These are phyloP conservation scores for Citrullus colocynthis DNA, from an alignment of 306 rosid species.

Conservation along the genomic window DNA sequence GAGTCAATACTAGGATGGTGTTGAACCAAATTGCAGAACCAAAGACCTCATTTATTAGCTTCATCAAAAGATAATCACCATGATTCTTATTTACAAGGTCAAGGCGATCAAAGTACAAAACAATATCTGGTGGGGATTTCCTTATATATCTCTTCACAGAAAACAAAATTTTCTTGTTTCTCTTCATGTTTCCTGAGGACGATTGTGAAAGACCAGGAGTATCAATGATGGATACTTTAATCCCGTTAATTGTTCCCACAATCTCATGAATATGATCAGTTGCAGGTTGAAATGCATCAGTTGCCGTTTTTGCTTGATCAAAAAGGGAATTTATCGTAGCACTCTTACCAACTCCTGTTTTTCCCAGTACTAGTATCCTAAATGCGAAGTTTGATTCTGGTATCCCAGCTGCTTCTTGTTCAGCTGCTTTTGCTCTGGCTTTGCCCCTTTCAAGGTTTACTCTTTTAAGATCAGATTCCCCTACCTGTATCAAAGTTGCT, in stretches of 20 bases:
- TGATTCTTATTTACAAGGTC: slow-evolving; percentile 42
- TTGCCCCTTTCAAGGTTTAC: slow-evolving; percentile 32
- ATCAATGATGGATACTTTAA: slow-evolving; percentile 59
- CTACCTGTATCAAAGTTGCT: slow-evolving; percentile 70
- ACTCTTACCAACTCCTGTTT: slow-evolving; percentile 98
- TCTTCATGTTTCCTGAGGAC: slow-evolving; percentile 39
- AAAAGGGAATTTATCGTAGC: slow-evolving; percentile 90
- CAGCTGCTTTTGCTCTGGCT: slow-evolving; percentile 39
- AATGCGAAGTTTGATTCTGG: slow-evolving; percentile 58
- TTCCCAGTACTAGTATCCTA: slow-evolving; percentile 83
- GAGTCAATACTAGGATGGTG: slow-evolving; percentile 85
- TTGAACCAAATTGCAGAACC: slow-evolving; percentile 88
- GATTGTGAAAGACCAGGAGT: slow-evolving; percentile 83
- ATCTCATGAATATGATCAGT: slow-evolving; percentile 65
- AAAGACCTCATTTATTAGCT: slow-evolving; percentile 67
- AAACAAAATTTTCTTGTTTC: slow-evolving; percentile 72
- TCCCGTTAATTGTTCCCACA: slow-evolving; percentile 63
- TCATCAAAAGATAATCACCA: slow-evolving; percentile 46
- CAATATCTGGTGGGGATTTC: slow-evolving; percentile 82
- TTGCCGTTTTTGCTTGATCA: slow-evolving; percentile 56
- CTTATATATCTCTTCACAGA: slow-evolving; percentile 67
- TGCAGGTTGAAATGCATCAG: slow-evolving; percentile 90
- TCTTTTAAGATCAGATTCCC: slow-evolving; percentile 59
- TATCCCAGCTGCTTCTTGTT: slow-evolving; percentile 47
- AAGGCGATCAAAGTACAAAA: slow-evolving; percentile 82